A percentile compares a stretch with the other conserved stretches of the same genome.
phyloP scores from a whole-genome alignment of 768 basidiomycete species.

The Termitomyces sp. region DNA sequence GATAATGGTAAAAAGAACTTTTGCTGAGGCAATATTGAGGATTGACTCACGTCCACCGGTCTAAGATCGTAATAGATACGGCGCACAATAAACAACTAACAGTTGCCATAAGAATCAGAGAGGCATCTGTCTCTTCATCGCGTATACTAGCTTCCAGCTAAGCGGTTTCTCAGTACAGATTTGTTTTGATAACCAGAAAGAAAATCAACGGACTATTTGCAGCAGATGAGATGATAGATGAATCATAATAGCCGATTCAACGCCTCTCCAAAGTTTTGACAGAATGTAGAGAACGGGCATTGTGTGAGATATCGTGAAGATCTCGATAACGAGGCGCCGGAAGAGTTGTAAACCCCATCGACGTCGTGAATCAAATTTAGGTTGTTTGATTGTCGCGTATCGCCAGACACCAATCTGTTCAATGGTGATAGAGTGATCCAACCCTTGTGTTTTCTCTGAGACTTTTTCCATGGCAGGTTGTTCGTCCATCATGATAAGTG shows the following conservation, averaged over 20 bases:
- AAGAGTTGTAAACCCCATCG: slow-evolving; percentile 15
- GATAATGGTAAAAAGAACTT: not conserved
- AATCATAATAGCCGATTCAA: slow-evolving; percentile 22
- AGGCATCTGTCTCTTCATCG: slow-evolving; percentile 12
- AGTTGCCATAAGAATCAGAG: slow-evolving; percentile 16
- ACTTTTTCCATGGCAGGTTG: no score
- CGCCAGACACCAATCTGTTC: slow-evolving; percentile 21
- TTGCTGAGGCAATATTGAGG: no score
- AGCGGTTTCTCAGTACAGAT: not conserved
- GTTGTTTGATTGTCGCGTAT: slow-evolving; percentile 7
- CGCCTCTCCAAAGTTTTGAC: slow-evolving; percentile 20
- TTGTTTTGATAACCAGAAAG: not conserved
- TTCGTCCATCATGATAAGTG: no score
- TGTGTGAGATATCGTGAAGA: slow-evolving; percentile 17
- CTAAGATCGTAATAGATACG: slow-evolving; percentile 15
- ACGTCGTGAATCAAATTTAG: slow-evolving; percentile 2
- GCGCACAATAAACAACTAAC: slow-evolving; percentile 13
- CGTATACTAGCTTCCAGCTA: slow-evolving; percentile 22
- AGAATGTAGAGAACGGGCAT: slow-evolving; percentile 20
- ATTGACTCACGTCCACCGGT: slow-evolving; percentile 20
- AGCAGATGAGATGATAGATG: slow-evolving; percentile 21
- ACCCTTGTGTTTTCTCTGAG: no score
- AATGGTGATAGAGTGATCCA: no score
- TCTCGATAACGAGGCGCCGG: slow-evolving; percentile 17
- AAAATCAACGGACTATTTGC: slow-evolving; percentile 13